phyloP scores from a whole-genome alignment of 2,329 filamentous ascomycete species.

The Aspergillus sp. region DNA sequence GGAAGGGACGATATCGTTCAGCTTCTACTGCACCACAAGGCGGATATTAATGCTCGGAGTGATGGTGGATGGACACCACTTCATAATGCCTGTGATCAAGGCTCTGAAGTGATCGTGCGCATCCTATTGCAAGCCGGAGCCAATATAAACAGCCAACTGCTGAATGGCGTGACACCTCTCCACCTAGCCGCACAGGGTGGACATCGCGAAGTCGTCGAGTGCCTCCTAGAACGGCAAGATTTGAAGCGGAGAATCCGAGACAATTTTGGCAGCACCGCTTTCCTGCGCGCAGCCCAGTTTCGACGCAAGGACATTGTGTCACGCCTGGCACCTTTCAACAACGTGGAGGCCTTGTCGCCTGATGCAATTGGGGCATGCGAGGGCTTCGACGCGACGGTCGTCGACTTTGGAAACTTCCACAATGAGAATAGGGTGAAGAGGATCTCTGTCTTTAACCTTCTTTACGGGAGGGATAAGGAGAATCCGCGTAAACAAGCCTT shows the following conservation, averaged over 20 bases:
- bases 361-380: slow-evolving; percentile 43
- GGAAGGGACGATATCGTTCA: slow-evolving; percentile 32
- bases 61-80: slow-evolving; percentile 51
- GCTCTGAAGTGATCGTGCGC: slow-evolving; percentile 40
- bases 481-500: slow-evolving; percentile 43
- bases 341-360: slow-evolving; percentile 29
- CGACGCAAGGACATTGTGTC: slow-evolving; percentile 32
- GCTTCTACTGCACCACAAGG: slow-evolving; percentile 41
- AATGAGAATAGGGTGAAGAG: slow-evolving; percentile 44
- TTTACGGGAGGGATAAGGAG: slow-evolving; percentile 48
- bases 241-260: slow-evolving; percentile 29
- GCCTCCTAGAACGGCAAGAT: slow-evolving; percentile 26
- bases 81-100: slow-evolving; percentile 51
- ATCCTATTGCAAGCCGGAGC: slow-evolving; percentile 37
- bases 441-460: slow-evolving; percentile 47
- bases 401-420: slow-evolving; percentile 47
- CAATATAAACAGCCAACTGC: slow-evolving; percentile 32
- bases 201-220: slow-evolving; percentile 32
- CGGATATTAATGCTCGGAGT: slow-evolving; percentile 44
- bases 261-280: slow-evolving; percentile 37
- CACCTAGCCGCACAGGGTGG: slow-evolving; percentile 38
- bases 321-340: slow-evolving; percentile 33
- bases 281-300: slow-evolving; percentile 36
- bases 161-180: slow-evolving; percentile 35
- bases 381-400: slow-evolving; percentile 49